A percentile compares a stretch with the other conserved stretches of the same genome.
These are phyloP conservation scores for Mycena crocata DNA, from an alignment of 768 basidiomycete species.

Conservation along the genomic window DNA sequence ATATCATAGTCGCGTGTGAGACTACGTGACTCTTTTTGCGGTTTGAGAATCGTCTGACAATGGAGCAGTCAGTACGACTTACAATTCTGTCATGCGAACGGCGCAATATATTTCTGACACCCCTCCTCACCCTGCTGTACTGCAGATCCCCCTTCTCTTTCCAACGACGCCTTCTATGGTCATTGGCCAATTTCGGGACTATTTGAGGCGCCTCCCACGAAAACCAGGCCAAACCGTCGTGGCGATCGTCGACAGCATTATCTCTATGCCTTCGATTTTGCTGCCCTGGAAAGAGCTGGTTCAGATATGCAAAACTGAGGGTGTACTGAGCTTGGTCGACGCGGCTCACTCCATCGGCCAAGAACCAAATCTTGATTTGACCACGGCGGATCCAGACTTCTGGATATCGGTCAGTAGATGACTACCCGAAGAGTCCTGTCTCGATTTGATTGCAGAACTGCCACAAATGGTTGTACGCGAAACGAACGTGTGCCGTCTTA, in stretches of 20 bases:
- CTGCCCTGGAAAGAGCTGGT: conserved; percentile 87
- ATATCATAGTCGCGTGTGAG: conserved; percentile 69
- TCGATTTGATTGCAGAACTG: conserved; percentile 63
- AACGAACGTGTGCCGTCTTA: conserved; percentile 74
- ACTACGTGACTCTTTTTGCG: conserved; percentile 4
- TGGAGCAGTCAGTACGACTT: conserved; percentile 50
- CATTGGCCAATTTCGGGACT: conserved; percentile 42
- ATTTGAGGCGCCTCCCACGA: conserved; percentile 31
- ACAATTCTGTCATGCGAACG: conserved; percentile 60
- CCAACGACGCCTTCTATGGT: conserved; percentile 62
- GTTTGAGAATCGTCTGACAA: neutral
- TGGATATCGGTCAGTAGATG: conserved; percentile 72
- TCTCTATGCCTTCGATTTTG: conserved; percentile 70
- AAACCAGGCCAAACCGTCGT: conserved; percentile 57
- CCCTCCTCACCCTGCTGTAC: conserved; percentile 59
- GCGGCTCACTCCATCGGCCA: conserved; percentile 88
- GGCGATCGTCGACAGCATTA: conserved; percentile 77
- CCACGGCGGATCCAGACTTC: conserved; percentile 73
- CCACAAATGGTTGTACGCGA: conserved; percentile 87
- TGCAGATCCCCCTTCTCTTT: conserved; percentile 58
- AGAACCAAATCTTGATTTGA: conserved; percentile 72
- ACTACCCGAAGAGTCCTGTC: neutral
- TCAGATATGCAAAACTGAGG: conserved; percentile 69
- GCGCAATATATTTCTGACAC: conserved; percentile 65
- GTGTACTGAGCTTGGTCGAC: conserved; percentile 77